Evolutionary conservation across 805 yeast genomes (phyloP), one percentile per base, ranked within the genome.

Genomic region (Ogataea glucozyma): DNA sequence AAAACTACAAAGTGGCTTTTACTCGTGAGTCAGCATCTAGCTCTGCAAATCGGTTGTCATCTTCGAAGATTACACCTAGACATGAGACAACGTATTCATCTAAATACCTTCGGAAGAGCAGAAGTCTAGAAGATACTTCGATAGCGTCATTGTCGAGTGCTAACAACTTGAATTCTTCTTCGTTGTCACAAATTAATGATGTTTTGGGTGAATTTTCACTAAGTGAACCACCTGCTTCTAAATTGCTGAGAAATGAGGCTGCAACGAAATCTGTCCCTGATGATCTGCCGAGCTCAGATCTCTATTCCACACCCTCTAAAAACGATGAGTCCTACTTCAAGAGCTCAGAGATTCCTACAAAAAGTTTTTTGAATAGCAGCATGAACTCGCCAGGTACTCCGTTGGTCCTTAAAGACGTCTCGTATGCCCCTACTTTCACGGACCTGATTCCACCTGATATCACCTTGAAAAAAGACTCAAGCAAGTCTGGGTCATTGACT

Each of bases 1-100:
- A 64, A 33, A 88, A 88, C 64, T 88, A 84, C 62, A 71, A 67
- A 31, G 63, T 88, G 13, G 61, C 61, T 27, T 72, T 65, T 24
- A 32, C 43, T n/a, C 19, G 18, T 8, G 12, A 39, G 44, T 23
- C 17, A 21, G 26, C 30, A 20, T n/a, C 13, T 10, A 4, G 13
- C 32, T 12, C 12, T 16, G 12, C 16, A 6, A 18, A 32, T 26
- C 9, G 4, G 12, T 8, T 24, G 17, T 24, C 26, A 9, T 26
- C 10, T 13, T 18, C 18, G 7, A 19, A 7, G 8, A 9, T 13
- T 3, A 13, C 14, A 6, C 14, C 43, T 6, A 19, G 32, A 4
- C 32, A 30, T 18, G 47, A 43, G 10, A 45, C 31, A 13, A 36
- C 45, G 32, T 52, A 48, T 32, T 49, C 59, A 12, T 47, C 57